Conservation (phyloP, 2,329 filamentous ascomycete species). For the Alternaria sp. region DNA sequence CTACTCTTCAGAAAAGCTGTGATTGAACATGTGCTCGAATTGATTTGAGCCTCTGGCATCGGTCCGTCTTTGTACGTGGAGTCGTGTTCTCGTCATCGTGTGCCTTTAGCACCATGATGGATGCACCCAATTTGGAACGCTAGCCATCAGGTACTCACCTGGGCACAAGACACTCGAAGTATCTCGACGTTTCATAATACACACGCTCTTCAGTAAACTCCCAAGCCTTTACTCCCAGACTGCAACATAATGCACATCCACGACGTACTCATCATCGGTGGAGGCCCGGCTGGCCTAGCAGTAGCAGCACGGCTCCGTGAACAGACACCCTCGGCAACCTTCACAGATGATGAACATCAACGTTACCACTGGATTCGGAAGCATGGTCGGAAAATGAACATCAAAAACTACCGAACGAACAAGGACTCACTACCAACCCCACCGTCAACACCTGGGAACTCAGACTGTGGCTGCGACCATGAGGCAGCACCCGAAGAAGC, state of each 20-base stretch:
- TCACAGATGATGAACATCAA: conserved; percentile 82
- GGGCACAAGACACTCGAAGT: conserved; percentile 1
- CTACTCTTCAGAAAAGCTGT: neutral
- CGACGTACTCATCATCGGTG: conserved; percentile 76
- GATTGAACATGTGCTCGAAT: neutral
- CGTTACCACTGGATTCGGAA: conserved; percentile 80
- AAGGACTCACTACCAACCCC: conserved; percentile 35
- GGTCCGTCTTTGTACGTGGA: neutral
- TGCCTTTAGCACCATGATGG: conserved; percentile 33
- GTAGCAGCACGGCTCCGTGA: conserved; percentile 75
- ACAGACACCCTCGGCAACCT: conserved; percentile 75
- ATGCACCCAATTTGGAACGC: conserved; percentile 4
- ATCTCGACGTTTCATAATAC: neutral
- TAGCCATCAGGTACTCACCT: conserved; percentile 31
- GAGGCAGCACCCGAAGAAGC: conserved; percentile 6
- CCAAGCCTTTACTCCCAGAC: neutral
- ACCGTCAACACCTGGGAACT: conserved; percentile 28
- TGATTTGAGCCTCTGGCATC: neutral
- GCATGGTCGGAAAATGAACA: conserved; percentile 64
- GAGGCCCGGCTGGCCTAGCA: conserved; percentile 75
- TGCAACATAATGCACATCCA: conserved; percentile 47
- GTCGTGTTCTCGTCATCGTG: conserved; percentile 1
- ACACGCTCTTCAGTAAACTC: neutral
- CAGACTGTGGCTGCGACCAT: conserved; percentile 22
- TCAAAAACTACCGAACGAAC: conserved; percentile 60